A percentile compares a stretch with the other conserved stretches of the same genome.
Evolutionary conservation across 2,329 filamentous ascomycete species (phyloP).

Genomic region (Rutstroemia sp.): DNA sequence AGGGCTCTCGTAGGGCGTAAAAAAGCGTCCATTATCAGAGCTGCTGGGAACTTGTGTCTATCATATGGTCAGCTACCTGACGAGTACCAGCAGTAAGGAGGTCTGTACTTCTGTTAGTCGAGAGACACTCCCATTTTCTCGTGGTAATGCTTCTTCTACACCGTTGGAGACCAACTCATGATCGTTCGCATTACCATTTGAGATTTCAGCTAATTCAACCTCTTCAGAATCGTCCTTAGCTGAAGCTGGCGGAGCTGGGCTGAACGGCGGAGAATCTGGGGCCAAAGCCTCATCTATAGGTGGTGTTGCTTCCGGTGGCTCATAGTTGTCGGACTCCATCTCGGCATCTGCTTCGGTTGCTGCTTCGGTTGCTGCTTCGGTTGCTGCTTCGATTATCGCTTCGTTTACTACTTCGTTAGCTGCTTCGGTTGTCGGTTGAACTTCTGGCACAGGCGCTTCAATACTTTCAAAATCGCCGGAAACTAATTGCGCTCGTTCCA

Average conservation of each 20-base stretch:
- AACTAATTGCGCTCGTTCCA: conserved; percentile 12
- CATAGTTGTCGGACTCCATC: conserved; percentile 43
- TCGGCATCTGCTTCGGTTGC: conserved; percentile 6
- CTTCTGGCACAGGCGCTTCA: conserved; percentile 2
- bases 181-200: conserved; percentile 13
- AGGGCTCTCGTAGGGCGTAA: conserved; percentile 71
- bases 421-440: too few relatives aligned
- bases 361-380: too few relatives aligned
- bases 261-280: conserved; percentile 34
- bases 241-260: conserved; percentile 32
- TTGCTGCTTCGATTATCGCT: too few relatives aligned
- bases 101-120: conserved; percentile 21
- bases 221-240: conserved; percentile 18
- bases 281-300: conserved; percentile 16
- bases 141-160: conserved; percentile 10
- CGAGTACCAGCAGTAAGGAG: conserved; percentile 10
- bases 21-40: conserved; percentile 14
- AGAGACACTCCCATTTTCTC: conserved; percentile 12
- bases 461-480: neutral
- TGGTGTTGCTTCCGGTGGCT: conserved; percentile 41
- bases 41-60: conserved; percentile 12
- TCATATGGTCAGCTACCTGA: conserved; percentile 18
- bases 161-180: conserved; percentile 12
- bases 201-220: conserved; percentile 3
- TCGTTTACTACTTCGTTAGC: too few relatives aligned